Percentiles rank a stretch among this genome's conserved stretches.
phyloP scores from a whole-genome alignment of 1,139 yeast species.

The Candida mesenterica region DNA sequence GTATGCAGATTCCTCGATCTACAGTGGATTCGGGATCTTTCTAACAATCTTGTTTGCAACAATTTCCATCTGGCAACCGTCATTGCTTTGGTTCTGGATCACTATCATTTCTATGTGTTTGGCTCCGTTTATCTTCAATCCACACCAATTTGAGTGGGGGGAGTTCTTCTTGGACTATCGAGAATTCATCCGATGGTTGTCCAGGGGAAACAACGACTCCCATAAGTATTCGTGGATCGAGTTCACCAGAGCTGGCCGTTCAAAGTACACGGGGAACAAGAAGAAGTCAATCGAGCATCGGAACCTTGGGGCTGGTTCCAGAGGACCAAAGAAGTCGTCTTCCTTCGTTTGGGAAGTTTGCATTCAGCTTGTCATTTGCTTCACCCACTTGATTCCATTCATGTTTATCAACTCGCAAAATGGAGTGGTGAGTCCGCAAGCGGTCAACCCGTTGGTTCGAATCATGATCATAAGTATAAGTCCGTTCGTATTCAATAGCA shows the following conservation, averaged over 20 bases:
- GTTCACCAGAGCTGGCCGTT: slow-evolving; percentile 51
- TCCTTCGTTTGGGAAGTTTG: slow-evolving; percentile 53
- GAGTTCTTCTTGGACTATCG: slow-evolving; percentile 76
- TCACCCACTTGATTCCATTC: slow-evolving; percentile 55
- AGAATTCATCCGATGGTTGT: slow-evolving; percentile 64
- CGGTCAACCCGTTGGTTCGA: slow-evolving; percentile 55
- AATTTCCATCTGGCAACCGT: slow-evolving; percentile 69
- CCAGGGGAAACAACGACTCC: slow-evolving; percentile 56
- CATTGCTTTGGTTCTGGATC: slow-evolving; percentile 82
- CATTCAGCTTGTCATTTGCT: slow-evolving; percentile 44
- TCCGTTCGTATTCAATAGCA: slow-evolving; percentile 53
- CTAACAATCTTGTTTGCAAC: slow-evolving; percentile 63
- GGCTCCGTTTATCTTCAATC: slow-evolving; percentile 82
- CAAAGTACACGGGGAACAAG: slow-evolving; percentile 68
- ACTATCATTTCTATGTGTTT: slow-evolving; percentile 69
- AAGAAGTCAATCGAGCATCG: slow-evolving; percentile 19
- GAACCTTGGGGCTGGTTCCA: slow-evolving; percentile 8
- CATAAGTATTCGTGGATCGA: slow-evolving; percentile 61
- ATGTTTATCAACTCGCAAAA: slow-evolving; percentile 70
- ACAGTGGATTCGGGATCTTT: slow-evolving; percentile 60
- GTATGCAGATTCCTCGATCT: slow-evolving; percentile 63
- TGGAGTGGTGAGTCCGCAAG: slow-evolving; percentile 47
- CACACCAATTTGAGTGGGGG: slow-evolving; percentile 72
- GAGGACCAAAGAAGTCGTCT: slow-evolving; percentile 47
- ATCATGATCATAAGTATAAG: slow-evolving; percentile 47